A percentile compares a stretch with the other conserved stretches of the same genome.
Evolutionary conservation across 441 rosid genomes (phyloP).

Genomic region (Dalechampia spathulata): DNA sequence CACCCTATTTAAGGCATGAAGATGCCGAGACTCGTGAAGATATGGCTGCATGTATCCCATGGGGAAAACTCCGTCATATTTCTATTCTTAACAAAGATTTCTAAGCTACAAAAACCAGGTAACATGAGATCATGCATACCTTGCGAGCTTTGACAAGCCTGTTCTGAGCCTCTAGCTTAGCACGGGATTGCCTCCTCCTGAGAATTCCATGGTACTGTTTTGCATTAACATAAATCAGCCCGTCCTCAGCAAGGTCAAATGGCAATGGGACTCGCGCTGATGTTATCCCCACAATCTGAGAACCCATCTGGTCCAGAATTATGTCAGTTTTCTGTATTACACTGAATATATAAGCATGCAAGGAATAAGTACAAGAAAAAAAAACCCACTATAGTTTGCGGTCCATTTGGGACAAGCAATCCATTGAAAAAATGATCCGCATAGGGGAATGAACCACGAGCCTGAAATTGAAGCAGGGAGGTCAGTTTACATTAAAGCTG

Average conservation of each 20-base stretch:
- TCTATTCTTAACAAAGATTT: neutral
- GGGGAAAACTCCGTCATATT: neutral
- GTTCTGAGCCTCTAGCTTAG: slow-evolving; percentile 41
- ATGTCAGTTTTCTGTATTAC: slow-evolving; percentile 5
- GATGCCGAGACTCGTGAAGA: slow-evolving; percentile 46
- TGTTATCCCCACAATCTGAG: slow-evolving; percentile 29
- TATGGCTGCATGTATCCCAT: slow-evolving; percentile 37
- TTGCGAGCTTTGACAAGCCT: slow-evolving; percentile 31
- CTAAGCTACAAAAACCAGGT: neutral
- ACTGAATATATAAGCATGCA: neutral
- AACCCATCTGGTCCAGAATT: slow-evolving; percentile 27
- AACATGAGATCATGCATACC: slow-evolving; percentile 22
- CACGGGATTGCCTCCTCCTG: slow-evolving; percentile 41
- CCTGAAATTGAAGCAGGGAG: slow-evolving; percentile 21
- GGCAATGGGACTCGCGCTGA: slow-evolving; percentile 33
- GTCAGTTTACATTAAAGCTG: slow-evolving; percentile 2
- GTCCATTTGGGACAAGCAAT: slow-evolving; percentile 28
- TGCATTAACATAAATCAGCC: slow-evolving; percentile 38
- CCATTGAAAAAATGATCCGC: slow-evolving; percentile 27
- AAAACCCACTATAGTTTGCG: slow-evolving; percentile 31
- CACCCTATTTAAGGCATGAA: slow-evolving; percentile 37
- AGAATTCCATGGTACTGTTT: slow-evolving; percentile 49
- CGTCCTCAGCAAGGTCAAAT: slow-evolving; percentile 30
- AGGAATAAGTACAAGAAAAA: neutral
- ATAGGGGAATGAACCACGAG: slow-evolving; percentile 16